phyloP scores from a whole-genome alignment of 352 stramenopile genomes.

The Globisporangium alternatum region DNA sequence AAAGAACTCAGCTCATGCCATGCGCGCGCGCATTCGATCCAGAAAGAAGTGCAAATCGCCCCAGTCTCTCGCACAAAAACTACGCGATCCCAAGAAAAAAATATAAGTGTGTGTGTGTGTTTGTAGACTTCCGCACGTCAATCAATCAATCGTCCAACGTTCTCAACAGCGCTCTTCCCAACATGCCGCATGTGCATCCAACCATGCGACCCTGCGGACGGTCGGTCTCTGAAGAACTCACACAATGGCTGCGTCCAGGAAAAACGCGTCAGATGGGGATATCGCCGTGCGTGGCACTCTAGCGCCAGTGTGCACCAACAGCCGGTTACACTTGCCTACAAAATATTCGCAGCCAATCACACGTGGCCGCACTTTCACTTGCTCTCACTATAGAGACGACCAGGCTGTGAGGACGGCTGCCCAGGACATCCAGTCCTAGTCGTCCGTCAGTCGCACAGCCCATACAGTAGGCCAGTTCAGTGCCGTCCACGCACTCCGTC shows the following conservation, averaged over 20 bases:
- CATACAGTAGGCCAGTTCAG: slow-evolving; percentile 2
- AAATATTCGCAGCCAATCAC: neutral
- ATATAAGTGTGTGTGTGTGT: neutral
- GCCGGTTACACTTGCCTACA: too few species aligned
- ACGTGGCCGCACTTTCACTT: neutral
- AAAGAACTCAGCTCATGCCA: neutral
- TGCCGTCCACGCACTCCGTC: neutral
- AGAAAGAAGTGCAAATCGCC: neutral
- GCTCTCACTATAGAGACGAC: slow-evolving; percentile 6
- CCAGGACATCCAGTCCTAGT: neutral
- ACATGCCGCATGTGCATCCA: neutral
- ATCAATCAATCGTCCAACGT: too few species aligned
- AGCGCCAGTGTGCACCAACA: too few species aligned
- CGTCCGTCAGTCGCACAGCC: too few species aligned
- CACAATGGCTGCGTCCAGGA: too few species aligned
- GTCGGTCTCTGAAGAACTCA: too few species aligned
- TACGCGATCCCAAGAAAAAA: neutral
- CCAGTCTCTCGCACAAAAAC: neutral
- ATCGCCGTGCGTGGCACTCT: too few species aligned
- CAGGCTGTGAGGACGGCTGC: slow-evolving; percentile 3
- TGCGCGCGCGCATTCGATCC: neutral
- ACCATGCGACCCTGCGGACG: neutral
- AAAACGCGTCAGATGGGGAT: too few species aligned
- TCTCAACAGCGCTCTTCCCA: too few species aligned
- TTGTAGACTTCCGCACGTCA: too few species aligned